Percentiles rank a stretch among this genome's conserved stretches.
Evolutionary conservation across 2,329 filamentous ascomycete species (phyloP).

Genomic region (Phoma sp.): DNA sequence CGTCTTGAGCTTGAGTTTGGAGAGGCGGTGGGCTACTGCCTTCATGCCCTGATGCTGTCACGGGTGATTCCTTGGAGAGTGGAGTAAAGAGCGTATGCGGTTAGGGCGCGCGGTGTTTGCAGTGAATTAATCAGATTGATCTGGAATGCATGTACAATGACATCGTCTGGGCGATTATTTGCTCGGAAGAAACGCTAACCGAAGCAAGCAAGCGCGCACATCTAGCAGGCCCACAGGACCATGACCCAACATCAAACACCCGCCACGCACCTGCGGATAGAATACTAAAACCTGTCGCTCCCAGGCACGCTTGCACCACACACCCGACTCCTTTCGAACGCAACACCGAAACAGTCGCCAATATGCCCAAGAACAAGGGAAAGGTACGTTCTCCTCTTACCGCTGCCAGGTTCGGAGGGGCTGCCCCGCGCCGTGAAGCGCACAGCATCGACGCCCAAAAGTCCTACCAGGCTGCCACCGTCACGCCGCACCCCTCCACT

Average conservation of each 20-base stretch:
- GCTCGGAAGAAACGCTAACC: neutral
- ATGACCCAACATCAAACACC: slow-evolving; percentile 6
- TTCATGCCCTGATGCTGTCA: slow-evolving; percentile 21
- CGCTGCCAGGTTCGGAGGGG: slow-evolving; percentile 14
- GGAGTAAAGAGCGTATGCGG: slow-evolving; percentile 5
- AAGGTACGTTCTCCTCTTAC: slow-evolving; percentile 66
- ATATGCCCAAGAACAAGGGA: slow-evolving; percentile 99
- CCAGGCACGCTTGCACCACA: slow-evolving; percentile 15
- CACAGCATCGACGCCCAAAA: neutral
- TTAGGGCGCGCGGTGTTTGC: neutral
- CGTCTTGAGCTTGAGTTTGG: slow-evolving; percentile 13
- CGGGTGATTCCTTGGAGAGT: neutral
- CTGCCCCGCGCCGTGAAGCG: slow-evolving; percentile 26
- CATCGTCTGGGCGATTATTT: neutral
- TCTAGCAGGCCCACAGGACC: neutral
- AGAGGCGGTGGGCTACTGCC: slow-evolving; percentile 15
- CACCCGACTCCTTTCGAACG: slow-evolving; percentile 7
- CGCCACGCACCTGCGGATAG: slow-evolving; percentile 6
- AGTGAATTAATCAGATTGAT: neutral
- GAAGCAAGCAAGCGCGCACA: slow-evolving; percentile 3
- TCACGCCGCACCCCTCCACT: slow-evolving; percentile 7
- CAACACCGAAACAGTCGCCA: slow-evolving; percentile 44
- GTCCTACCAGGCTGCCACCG: neutral
- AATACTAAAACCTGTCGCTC: slow-evolving; percentile 9
- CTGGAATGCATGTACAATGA: slow-evolving; percentile 4